A percentile compares a stretch with the other conserved stretches of the same genome.
These are phyloP conservation scores for Brassica incana DNA, from an alignment of 345 rosid genomes.

Conservation along the genomic window DNA sequence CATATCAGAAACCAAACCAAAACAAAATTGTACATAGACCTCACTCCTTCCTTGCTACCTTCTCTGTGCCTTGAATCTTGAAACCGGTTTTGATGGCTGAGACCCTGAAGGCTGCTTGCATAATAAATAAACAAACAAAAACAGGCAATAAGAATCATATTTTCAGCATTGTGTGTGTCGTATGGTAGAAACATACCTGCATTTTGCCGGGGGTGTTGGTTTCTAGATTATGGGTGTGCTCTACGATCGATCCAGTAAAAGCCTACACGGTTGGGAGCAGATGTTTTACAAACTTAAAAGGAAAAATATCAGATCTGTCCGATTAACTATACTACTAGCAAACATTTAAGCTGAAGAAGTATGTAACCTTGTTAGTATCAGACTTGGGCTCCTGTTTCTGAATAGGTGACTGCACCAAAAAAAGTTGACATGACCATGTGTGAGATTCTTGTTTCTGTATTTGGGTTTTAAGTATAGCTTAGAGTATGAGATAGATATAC, in stretches of 20 bases:
- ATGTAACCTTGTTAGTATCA: slow-evolving; percentile 51
- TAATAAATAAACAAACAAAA: slow-evolving; percentile 11
- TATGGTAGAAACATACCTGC: slow-evolving; percentile 48
- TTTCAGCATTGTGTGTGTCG: neutral
- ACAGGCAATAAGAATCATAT: slow-evolving; percentile 13
- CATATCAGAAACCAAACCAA: neutral
- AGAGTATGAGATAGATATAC: slow-evolving; percentile 20
- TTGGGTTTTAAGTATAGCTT: slow-evolving; percentile 10
- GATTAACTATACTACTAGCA: neutral
- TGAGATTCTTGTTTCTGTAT: slow-evolving; percentile 8
- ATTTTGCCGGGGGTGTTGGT: slow-evolving; percentile 31
- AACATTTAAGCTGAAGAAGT: slow-evolving; percentile 1
- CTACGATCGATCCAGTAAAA: slow-evolving; percentile 72
- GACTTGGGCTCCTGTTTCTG: slow-evolving; percentile 44
- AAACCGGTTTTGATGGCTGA: slow-evolving; percentile 68
- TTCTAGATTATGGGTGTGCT: slow-evolving; percentile 47
- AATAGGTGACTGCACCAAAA: slow-evolving; percentile 43
- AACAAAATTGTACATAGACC: neutral
- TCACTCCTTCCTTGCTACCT: slow-evolving; percentile 36
- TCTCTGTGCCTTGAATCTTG: slow-evolving; percentile 82
- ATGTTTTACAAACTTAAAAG: slow-evolving; percentile 4
- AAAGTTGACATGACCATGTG: slow-evolving; percentile 1
- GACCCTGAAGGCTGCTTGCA: slow-evolving; percentile 48
- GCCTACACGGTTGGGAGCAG: slow-evolving; percentile 49
- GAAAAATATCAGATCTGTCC: neutral